Percentiles rank a stretch among this genome's conserved stretches.
These are phyloP conservation scores for Lathyrus aphaca DNA, from an alignment of 306 rosid species.

Conservation along the genomic window DNA sequence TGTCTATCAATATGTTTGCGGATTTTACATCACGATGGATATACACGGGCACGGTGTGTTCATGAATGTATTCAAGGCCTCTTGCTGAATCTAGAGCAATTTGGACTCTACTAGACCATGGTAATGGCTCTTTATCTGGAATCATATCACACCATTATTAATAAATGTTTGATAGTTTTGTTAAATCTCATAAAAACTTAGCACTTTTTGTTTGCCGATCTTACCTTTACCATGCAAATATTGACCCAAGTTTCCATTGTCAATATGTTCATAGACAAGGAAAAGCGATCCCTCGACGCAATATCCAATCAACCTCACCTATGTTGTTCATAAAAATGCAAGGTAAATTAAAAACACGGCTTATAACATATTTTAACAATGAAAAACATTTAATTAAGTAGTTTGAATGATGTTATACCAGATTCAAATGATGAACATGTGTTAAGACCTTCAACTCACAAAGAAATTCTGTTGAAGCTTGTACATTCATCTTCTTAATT, in stretches of 20 bases:
- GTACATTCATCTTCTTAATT: slow-evolving; percentile 62
- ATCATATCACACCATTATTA: slow-evolving; percentile 30
- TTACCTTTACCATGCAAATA: slow-evolving; percentile 79
- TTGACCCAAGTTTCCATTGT: slow-evolving; percentile 63
- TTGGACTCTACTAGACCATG: slow-evolving; percentile 81
- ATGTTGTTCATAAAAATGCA: slow-evolving; percentile 26
- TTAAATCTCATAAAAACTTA: not conserved
- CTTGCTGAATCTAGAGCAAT: slow-evolving; percentile 90
- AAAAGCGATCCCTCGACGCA: slow-evolving; percentile 84
- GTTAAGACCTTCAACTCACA: slow-evolving; percentile 87
- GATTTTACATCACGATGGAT: slow-evolving; percentile 91
- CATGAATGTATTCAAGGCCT: slow-evolving; percentile 93
- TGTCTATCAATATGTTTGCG: slow-evolving; percentile 84
- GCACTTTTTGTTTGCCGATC: slow-evolving; percentile 6
- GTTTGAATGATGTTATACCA: slow-evolving; percentile 55
- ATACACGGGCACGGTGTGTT: slow-evolving; percentile 89
- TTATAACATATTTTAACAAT: not conserved
- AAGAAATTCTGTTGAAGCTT: slow-evolving; percentile 82
- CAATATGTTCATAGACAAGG: slow-evolving; percentile 72
- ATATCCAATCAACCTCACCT: slow-evolving; percentile 94
- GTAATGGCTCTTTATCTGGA: slow-evolving; percentile 63
- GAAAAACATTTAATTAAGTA: no score
- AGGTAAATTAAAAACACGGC: not conserved
- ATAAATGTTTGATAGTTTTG: not conserved
- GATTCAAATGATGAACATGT: slow-evolving; percentile 87